Base-by-base conservation (phyloP, 306 rosid species). In the Acmispon strigosus region DNA sequence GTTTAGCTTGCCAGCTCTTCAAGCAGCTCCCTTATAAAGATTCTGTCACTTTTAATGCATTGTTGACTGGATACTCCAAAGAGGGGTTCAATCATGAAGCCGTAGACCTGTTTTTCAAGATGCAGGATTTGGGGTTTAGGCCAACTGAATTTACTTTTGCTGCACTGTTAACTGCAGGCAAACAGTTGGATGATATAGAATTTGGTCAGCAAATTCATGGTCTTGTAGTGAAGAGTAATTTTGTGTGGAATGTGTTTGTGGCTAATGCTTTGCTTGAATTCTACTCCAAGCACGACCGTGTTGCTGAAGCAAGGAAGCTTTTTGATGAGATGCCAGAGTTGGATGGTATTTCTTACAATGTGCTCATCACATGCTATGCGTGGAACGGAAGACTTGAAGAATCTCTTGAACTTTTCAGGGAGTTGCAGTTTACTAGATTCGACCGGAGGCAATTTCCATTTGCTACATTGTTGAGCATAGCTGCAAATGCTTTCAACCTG, bases 201-300 rank as follows among this genome's bases (percentile, higher is more conserved):
- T 78, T 90, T 59, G 98, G 96, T 34, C 78, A 76, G 69, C 91
- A 88, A 79, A 79, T 92, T 79, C 98, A 90, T 13, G 66, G 91
- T 74, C 66, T 78, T 72, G 85, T 78, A 16, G 76, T 88, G 78
- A 92, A 92, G 84, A 76, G 86, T 39, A 82, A 83, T 57, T 88
- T 85, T 55, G 84, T 76, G 12, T 81, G 89, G 87, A 81, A 90
- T 59, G 96, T 92, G 70, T 92, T 92, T 76, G 90, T 90, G 78
- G 96, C 93, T 56, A 90, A 90, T 85, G 91, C 91, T 56, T 88
- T 92, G 82, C 96, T 92, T 7, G 93, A 92, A 72, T 92, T 85
- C 85, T 92, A 92, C 71, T 85, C 93, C 1, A 92, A 92, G 83
- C 91, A 88, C 50, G 87, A 84, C 57, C 64, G 50, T 19, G 60